Base-by-base conservation (phyloP, 192 early-diverging fungal genomes). In the Piromyces sp. region DNA sequence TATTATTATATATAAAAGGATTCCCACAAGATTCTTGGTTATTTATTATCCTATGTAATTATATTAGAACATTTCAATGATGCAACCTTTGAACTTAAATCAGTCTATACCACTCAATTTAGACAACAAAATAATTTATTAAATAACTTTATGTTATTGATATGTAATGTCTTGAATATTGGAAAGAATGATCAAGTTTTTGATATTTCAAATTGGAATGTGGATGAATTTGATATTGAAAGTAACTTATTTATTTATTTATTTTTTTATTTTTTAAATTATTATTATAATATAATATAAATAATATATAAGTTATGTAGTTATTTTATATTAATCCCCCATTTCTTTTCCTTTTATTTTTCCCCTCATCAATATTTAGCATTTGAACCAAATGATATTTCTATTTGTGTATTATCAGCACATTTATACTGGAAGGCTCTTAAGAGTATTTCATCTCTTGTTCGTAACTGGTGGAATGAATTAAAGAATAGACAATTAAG, bases 401-500 rank as follows among this genome's bases (percentile, higher is more conserved):
- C 84, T 87, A 13, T 81, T 95, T 68, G 51, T 68, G 51, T 68
- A 3, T 85, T 96, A 6, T 89, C 90, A n/a, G 90, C 92, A 0
- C 94, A 96, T 85, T 28, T 95, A 17, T 95, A 95, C 82, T 93
- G 89, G 83, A 85, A 89, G 1, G 82, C 88, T 30, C 82, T 96
- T 15, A 85, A 86, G 29, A 85, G 89, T 79, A 85, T 92, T 13
- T 94, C 95, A 2, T 89, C 92, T 26, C 86, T 96, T 81, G 92
- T 93, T 14, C 86, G 93, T 80, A 86, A 86, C 13, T 96, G 94
- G 94, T 96, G 94, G 93, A 87, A 90, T 6, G 90, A 94, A 83
- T 93, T 92, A 87, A 94, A 94, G 85, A 87, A 93, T 36, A 86
- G 95, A 15, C 95, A 95, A 83, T 81, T 94, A 51, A 89, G 85